These are phyloP conservation scores for Boehmeria nivea DNA, from an alignment of 306 rosid species.

Conservation along the genomic window DNA sequence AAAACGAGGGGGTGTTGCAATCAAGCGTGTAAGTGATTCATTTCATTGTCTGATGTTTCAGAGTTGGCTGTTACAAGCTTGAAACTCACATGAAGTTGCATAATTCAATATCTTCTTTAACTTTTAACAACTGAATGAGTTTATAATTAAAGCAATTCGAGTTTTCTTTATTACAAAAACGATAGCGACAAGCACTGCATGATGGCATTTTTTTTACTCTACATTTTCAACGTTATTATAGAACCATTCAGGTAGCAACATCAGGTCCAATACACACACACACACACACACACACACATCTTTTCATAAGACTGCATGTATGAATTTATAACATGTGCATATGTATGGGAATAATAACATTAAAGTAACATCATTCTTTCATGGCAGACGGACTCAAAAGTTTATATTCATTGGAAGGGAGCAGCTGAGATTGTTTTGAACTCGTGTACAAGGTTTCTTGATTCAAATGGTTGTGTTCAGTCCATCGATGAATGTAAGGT, in stretches of 20 bases:
- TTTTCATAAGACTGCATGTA: too few relatives aligned
- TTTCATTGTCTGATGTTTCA: background rate
- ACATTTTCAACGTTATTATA: too few relatives aligned
- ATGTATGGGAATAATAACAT: too few relatives aligned
- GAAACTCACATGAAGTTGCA: slow-evolving; percentile 1
- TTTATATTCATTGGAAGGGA: slow-evolving; percentile 94
- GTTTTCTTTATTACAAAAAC: too few relatives aligned
- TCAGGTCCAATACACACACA: too few relatives aligned
- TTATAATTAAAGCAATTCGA: background rate
- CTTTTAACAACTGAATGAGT: too few relatives aligned
- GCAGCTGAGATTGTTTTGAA: slow-evolving; percentile 88
- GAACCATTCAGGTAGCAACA: too few relatives aligned
- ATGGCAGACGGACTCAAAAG: slow-evolving; percentile 55
- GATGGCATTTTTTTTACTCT: too few relatives aligned
- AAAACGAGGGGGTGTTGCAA: slow-evolving; percentile 90
- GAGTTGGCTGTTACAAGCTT: background rate
- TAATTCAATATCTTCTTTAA: background rate
- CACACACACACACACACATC: too few relatives aligned
- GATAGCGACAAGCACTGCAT: too few relatives aligned
- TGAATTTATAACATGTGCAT: too few relatives aligned
- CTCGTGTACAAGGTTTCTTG: slow-evolving; percentile 64
- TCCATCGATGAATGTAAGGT: slow-evolving; percentile 65
- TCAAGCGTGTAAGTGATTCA: slow-evolving; percentile 52
- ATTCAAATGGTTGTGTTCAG: slow-evolving; percentile 54
- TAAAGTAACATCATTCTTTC: slow-evolving; percentile 23